Evolutionary conservation across 2,329 filamentous ascomycete genomes (phyloP), one percentile per base, ranked within the genome.

Genomic region (Fusarium pseudocircinatum): DNA sequence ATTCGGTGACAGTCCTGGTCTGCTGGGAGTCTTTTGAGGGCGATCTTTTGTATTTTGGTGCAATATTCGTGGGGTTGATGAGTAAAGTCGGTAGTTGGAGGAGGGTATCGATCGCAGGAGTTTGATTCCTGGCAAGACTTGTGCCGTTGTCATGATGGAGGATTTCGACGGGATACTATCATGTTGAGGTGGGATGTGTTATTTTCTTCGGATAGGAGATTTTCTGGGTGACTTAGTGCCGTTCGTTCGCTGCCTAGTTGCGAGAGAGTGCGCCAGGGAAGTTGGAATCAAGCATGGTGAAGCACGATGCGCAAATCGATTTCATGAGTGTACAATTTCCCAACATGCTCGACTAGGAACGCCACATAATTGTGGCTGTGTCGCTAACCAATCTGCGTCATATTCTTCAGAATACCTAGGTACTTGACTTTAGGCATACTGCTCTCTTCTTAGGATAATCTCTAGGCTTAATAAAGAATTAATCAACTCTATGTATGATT

Each of bases 101-200:
- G 69, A 67, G 44, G 44, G 54, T 28, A 70, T 50, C 16, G 68
- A 56, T 28, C 54, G 47, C 42, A 76, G 34, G 34, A 75, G 63
- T 47, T 65, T 66, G 34, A 54, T 47, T 44, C 63, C 50, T 43
- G 70, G 59, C 58, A 65, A 58, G 60, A 71, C 67, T 70, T 57
- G 73, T 67, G 68, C 63, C 77, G 76, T 69, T 40, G 68, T 58
- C 79, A 81, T 81, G 63, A 69, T 61, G 72, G 56, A 67, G 28
- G 43, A 26, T 28, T n/a, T 42, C 64, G 22, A 44, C 39, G 32
- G 42, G 52, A 57, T 44, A 53, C 44, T 36, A 47, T 67, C 73
- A 75, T 79, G 44, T 73, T 74, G 42, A 47, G 30, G 22, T 49
- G 46, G 22, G 20, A 34, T 40, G 6, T 28, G n/a, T 26, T 24